These are phyloP conservation scores for Quercus agrifolia DNA, from an alignment of 306 rosid genomes.

Conservation along the genomic window DNA sequence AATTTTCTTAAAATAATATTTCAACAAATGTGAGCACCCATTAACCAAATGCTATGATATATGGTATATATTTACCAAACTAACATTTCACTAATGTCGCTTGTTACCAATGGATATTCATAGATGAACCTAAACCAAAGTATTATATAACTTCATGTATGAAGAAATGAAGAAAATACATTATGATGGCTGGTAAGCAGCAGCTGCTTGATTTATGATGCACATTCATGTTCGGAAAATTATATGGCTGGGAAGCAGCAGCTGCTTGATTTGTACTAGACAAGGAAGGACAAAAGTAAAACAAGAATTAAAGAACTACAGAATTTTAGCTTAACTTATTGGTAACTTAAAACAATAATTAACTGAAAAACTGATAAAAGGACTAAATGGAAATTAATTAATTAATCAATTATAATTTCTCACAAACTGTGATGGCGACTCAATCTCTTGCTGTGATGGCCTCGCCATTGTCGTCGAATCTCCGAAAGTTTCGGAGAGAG, in stretches of 20 bases:
- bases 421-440: constrained; percentile 27
- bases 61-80: too few relatives aligned
- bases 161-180: too few relatives aligned
- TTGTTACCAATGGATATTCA: too few relatives aligned
- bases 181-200: constrained; percentile 25
- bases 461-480: constrained; percentile 40
- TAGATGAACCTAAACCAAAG: too few relatives aligned
- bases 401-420: not conserved
- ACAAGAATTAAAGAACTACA: not conserved
- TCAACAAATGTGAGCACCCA: too few relatives aligned
- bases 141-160: too few relatives aligned
- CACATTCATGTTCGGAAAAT: too few relatives aligned
- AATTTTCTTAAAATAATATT: too few relatives aligned
- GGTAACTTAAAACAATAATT: not conserved
- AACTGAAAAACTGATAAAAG: not conserved
- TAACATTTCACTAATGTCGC: too few relatives aligned
- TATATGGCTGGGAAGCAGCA: constrained; percentile 25
- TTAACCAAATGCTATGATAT: too few relatives aligned
- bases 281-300: constrained; percentile 18
- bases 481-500: not conserved
- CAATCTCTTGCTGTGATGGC: constrained; percentile 43
- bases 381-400: not conserved
- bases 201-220: constrained; percentile 21
- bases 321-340: not conserved
- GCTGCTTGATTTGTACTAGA: constrained; percentile 37